Conservation (phyloP, 2,329 filamentous ascomycete species). For the Phialophora chinensis region DNA sequence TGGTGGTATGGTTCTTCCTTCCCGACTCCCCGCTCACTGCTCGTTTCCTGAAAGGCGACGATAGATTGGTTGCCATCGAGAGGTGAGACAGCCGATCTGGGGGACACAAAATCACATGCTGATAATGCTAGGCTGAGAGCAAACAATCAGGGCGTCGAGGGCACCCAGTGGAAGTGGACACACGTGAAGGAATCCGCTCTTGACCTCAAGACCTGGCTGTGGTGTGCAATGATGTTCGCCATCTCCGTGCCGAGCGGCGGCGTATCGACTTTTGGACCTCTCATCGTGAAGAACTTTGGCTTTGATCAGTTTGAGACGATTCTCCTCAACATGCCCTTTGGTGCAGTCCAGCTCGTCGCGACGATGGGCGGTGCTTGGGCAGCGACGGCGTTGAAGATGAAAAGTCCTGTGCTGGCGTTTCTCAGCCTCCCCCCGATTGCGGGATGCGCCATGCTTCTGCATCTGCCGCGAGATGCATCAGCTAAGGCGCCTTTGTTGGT, state of each 20-base stretch:
- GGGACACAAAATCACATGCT: neutral
- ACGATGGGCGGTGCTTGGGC: constrained; percentile 65
- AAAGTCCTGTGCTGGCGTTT: constrained; percentile 60
- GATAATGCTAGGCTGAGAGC: constrained; percentile 48
- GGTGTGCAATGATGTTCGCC: constrained; percentile 60
- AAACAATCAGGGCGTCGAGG: constrained; percentile 55
- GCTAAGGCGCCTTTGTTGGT: constrained; percentile 60
- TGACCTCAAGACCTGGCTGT: constrained; percentile 67
- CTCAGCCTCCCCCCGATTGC: constrained; percentile 64
- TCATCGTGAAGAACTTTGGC: constrained; percentile 39
- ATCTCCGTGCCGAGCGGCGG: constrained; percentile 50
- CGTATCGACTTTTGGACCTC: constrained; percentile 35
- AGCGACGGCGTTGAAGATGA: constrained; percentile 61
- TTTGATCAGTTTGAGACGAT: constrained; percentile 36
- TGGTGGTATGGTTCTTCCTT: constrained; percentile 61
- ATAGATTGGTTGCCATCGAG: constrained; percentile 65
- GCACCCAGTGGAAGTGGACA: constrained; percentile 57
- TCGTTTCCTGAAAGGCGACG: constrained; percentile 60
- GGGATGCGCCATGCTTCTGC: constrained; percentile 62
- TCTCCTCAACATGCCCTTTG: constrained; percentile 39
- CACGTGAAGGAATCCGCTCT: constrained; percentile 61
- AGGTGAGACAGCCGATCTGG: constrained; percentile 34
- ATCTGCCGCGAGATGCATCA: constrained; percentile 52
- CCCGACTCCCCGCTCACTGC: constrained; percentile 68
- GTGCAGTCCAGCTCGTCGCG: constrained; percentile 62